Evolutionary conservation across 2,329 filamentous ascomycete genomes (phyloP).

Genomic region (Thielaviopsis euricoi): DNA sequence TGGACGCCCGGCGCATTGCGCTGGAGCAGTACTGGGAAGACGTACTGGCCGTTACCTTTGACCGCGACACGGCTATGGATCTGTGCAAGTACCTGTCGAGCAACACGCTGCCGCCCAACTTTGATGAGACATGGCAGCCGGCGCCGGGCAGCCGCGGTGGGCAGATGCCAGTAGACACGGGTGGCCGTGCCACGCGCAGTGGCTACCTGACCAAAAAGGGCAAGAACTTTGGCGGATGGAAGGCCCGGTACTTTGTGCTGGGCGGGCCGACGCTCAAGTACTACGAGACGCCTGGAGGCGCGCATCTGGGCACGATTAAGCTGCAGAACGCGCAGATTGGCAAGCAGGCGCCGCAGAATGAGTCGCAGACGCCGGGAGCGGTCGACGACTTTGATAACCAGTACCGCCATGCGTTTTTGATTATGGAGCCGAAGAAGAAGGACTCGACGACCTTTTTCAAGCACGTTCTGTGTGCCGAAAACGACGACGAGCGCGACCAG

Average conservation of each 20-base stretch:
- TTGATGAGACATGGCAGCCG: slow-evolving; percentile 32
- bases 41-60: slow-evolving; percentile 67
- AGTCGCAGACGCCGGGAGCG: slow-evolving; percentile 20
- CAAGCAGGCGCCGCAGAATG: slow-evolving; percentile 56
- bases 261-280: slow-evolving; percentile 59
- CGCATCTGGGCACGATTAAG: slow-evolving; percentile 86
- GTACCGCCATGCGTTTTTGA: slow-evolving; percentile 89
- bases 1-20: slow-evolving; percentile 69
- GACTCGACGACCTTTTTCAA: slow-evolving; percentile 77
- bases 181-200: slow-evolving; percentile 56
- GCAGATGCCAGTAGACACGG: slow-evolving; percentile 31
- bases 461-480: slow-evolving; percentile 91
- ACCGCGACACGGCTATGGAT: slow-evolving; percentile 58
- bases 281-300: slow-evolving; percentile 78
- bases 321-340: slow-evolving; percentile 82
- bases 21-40: slow-evolving; percentile 76
- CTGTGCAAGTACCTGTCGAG: slow-evolving; percentile 78
- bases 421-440: slow-evolving; percentile 91
- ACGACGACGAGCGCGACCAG: slow-evolving; percentile 74
- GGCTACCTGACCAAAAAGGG: slow-evolving; percentile 93
- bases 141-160: slow-evolving; percentile 18
- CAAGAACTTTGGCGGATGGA: slow-evolving; percentile 99
- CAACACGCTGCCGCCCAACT: slow-evolving; percentile 44
- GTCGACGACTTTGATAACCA: slow-evolving; percentile 73
- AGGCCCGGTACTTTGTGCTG: slow-evolving; percentile 53